A percentile compares a stretch with the other conserved stretches of the same genome.
These are phyloP conservation scores for Tremellales sp. DNA, from an alignment of 1,284 basidiomycete species.

Conservation along the genomic window DNA sequence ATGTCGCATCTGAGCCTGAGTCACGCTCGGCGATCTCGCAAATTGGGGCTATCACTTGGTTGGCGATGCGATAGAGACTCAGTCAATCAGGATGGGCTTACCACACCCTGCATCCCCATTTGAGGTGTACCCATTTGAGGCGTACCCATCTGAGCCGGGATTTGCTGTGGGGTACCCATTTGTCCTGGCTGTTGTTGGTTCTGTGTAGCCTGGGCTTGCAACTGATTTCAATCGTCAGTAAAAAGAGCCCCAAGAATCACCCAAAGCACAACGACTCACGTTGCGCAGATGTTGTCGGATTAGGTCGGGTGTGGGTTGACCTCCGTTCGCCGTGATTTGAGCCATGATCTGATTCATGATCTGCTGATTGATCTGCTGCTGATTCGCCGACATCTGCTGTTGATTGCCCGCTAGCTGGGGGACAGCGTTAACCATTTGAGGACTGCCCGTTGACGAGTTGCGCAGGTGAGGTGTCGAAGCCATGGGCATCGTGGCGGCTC, in stretches of 20 bases:
- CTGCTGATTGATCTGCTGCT: constrained; percentile 9
- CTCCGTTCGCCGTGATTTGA: constrained; percentile 28
- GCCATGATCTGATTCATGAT: constrained; percentile 30
- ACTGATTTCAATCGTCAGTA: too few species aligned
- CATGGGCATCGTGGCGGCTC: too few species aligned
- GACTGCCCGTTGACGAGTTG: constrained; percentile 7
- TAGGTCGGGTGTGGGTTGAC: constrained; percentile 31
- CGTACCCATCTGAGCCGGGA: constrained; percentile 4
- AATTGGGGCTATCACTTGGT: constrained; percentile 16
- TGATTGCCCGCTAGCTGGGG: constrained; percentile 5
- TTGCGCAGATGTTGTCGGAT: constrained; percentile 25
- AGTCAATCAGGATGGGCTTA: not conserved
- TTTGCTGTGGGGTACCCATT: constrained; percentile 9
- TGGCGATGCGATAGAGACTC: not conserved
- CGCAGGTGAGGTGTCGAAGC: not conserved
- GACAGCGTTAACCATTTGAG: constrained; percentile 11
- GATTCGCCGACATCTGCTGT: constrained; percentile 7
- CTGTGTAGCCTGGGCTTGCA: not conserved
- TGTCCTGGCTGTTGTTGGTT: constrained; percentile 1
- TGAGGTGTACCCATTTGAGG: constrained; percentile 9
- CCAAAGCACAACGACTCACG: not conserved
- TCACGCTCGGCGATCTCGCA: constrained; percentile 24
- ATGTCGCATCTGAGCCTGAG: constrained; percentile 14
- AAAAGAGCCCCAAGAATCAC: not conserved
- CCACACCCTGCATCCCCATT: constrained; percentile 17